These are phyloP conservation scores for Malassezia yamatoensis DNA, from an alignment of 1,284 basidiomycete genomes.

Conservation along the genomic window DNA sequence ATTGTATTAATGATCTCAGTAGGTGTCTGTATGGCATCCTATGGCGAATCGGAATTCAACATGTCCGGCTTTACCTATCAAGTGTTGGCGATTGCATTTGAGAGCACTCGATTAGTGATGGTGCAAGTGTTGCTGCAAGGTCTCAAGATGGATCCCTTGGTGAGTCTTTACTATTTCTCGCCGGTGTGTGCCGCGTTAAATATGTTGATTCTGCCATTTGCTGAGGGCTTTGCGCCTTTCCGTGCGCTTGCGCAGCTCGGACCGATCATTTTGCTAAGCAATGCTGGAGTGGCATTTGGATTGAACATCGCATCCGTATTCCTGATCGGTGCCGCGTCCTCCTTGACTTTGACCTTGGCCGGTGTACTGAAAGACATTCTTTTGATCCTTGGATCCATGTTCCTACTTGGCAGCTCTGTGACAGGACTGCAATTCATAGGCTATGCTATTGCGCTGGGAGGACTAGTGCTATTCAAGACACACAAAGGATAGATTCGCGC, in stretches of 20 bases:
- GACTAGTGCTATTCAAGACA: slow-evolving; percentile 70
- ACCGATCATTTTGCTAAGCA: slow-evolving; percentile 66
- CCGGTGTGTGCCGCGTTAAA: slow-evolving; percentile 78
- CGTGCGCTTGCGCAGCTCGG: slow-evolving; percentile 63
- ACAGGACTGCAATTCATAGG: slow-evolving; percentile 78
- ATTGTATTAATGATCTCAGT: slow-evolving; percentile 87
- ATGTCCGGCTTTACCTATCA: slow-evolving; percentile 67
- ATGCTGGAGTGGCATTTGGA: slow-evolving; percentile 77
- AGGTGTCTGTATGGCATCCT: slow-evolving; percentile 77
- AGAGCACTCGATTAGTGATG: slow-evolving; percentile 84
- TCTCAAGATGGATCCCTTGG: slow-evolving; percentile 86
- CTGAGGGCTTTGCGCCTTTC: slow-evolving; percentile 80
- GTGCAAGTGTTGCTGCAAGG: slow-evolving; percentile 91
- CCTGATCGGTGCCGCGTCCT: slow-evolving; percentile 75
- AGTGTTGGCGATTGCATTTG: slow-evolving; percentile 56
- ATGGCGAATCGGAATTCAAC: slow-evolving; percentile 76
- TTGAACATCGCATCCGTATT: slow-evolving; percentile 91
- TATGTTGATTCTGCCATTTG: slow-evolving; percentile 69
- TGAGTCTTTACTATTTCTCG: slow-evolving; percentile 73
- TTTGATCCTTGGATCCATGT: slow-evolving; percentile 76
- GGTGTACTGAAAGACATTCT: slow-evolving; percentile 92
- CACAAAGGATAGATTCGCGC: slow-evolving; percentile 53
- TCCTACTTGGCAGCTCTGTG: slow-evolving; percentile 68
- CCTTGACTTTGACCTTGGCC: slow-evolving; percentile 80
- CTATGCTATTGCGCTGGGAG: slow-evolving; percentile 71